Conservation (phyloP, 768 basidiomycete genomes). For the Suillus luteus region DNA sequence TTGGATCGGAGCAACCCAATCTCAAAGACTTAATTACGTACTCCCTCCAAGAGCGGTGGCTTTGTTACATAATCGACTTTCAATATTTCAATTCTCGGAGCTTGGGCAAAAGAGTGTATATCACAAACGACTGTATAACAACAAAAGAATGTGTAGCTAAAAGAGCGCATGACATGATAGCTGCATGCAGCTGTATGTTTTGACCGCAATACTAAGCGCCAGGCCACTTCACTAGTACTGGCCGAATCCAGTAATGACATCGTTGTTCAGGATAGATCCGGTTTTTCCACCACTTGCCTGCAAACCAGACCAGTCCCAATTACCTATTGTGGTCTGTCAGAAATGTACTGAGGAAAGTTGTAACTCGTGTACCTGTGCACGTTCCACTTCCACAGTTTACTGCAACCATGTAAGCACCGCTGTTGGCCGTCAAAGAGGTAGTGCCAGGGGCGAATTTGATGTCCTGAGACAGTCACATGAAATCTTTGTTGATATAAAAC, state of each 20-base stretch:
- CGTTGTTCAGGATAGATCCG: slow-evolving; percentile 37
- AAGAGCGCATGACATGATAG: not conserved
- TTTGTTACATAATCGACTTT: too few relatives aligned
- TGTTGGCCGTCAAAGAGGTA: slow-evolving; percentile 45
- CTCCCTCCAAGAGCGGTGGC: not conserved
- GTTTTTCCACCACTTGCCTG: slow-evolving; percentile 44
- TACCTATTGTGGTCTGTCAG: slow-evolving; percentile 31
- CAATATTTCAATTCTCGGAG: too few relatives aligned
- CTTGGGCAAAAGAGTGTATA: too few relatives aligned
- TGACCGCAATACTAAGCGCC: not conserved
- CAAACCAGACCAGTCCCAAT: slow-evolving; percentile 54
- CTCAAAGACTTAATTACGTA: too few relatives aligned
- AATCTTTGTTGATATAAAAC: not conserved
- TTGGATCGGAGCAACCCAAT: not conserved
- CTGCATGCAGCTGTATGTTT: not conserved
- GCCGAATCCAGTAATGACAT: slow-evolving; percentile 35
- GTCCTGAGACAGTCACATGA: slow-evolving; percentile 34
- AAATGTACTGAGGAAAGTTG: not conserved
- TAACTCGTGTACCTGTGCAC: slow-evolving; percentile 45
- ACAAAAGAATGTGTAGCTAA: not conserved
- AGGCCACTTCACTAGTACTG: slow-evolving; percentile 13
- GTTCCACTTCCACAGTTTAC: slow-evolving; percentile 57
- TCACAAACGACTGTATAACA: not conserved
- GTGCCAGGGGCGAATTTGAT: slow-evolving; percentile 48
- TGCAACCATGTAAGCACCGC: slow-evolving; percentile 46